These are phyloP conservation scores for Hymenotorrendiella dingleyae DNA, from an alignment of 2,329 filamentous ascomycete genomes.

Conservation along the genomic window DNA sequence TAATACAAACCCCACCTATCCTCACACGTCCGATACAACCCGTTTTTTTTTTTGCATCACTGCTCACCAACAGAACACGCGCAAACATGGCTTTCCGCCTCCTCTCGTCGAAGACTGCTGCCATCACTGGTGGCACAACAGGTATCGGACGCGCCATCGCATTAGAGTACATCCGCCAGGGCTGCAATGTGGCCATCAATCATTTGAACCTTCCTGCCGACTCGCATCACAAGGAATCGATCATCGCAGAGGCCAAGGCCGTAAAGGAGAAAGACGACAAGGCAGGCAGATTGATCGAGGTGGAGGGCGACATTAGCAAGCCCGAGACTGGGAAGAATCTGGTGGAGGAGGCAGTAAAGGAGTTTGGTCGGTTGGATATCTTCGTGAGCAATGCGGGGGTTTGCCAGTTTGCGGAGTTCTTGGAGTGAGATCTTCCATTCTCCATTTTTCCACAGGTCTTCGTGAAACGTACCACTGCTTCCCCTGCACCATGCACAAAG, in stretches of 20 bases:
- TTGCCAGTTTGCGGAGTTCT: slow-evolving; percentile 81
- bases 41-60: too few relatives aligned
- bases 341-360: slow-evolving; percentile 57
- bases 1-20: too few relatives aligned
- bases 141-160: slow-evolving; percentile 84
- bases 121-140: slow-evolving; percentile 81
- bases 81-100: slow-evolving; percentile 36
- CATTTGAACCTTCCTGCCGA: slow-evolving; percentile 59
- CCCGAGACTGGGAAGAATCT: slow-evolving; percentile 65
- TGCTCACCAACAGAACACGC: background rate
- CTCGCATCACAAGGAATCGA: slow-evolving; percentile 44
- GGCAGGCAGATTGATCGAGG: slow-evolving; percentile 54
- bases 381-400: slow-evolving; percentile 88
- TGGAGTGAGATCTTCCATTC: slow-evolving; percentile 46
- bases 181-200: slow-evolving; percentile 74
- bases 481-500: too few relatives aligned
- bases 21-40: too few relatives aligned
- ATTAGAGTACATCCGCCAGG: slow-evolving; percentile 71
- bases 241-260: slow-evolving; percentile 45
- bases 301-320: slow-evolving; percentile 72
- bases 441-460: background rate
- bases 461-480: too few relatives aligned
- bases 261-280: slow-evolving; percentile 38
- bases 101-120: slow-evolving; percentile 69
- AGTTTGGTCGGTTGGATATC: slow-evolving; percentile 61